Evolutionary conservation across 495 filamentous ascomycete species (phyloP).

Genomic region (Margaritispora aquatica): DNA sequence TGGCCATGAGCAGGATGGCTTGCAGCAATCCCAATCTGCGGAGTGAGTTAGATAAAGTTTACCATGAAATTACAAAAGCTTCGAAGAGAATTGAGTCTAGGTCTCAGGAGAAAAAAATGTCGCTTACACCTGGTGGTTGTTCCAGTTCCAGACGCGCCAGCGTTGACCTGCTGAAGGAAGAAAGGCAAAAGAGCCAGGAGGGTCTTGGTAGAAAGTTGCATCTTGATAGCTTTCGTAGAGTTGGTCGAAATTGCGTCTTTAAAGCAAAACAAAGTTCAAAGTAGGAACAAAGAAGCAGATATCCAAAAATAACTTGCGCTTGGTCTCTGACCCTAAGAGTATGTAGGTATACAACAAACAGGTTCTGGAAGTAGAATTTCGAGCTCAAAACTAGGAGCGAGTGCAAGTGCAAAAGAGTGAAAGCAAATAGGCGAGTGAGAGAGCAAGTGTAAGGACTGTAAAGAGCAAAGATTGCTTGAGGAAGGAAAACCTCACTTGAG

Average conservation of each 20-base stretch:
- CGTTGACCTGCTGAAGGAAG: constrained; percentile 10
- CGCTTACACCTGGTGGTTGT: constrained; percentile 43
- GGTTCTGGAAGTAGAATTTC: background rate
- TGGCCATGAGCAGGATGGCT: constrained; percentile 55
- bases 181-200: constrained; percentile 22
- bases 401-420: background rate
- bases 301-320: background rate
- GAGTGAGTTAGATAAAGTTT: background rate
- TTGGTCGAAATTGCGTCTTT: background rate
- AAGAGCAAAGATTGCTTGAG: background rate
- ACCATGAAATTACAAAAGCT: background rate
- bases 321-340: background rate
- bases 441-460: background rate
- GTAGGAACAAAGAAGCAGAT: background rate
- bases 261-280: background rate
- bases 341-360: background rate
- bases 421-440: background rate
- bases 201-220: constrained; percentile 12
- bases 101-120: constrained; percentile 35
- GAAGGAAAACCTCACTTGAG: background rate
- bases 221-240: background rate
- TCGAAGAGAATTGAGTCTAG: background rate
- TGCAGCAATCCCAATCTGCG: constrained; percentile 14
- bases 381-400: constrained; percentile 1
- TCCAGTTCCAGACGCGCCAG: constrained; percentile 26